Conservation (phyloP, 495 filamentous ascomycete genomes). For the Trypethelium eluteriae region DNA sequence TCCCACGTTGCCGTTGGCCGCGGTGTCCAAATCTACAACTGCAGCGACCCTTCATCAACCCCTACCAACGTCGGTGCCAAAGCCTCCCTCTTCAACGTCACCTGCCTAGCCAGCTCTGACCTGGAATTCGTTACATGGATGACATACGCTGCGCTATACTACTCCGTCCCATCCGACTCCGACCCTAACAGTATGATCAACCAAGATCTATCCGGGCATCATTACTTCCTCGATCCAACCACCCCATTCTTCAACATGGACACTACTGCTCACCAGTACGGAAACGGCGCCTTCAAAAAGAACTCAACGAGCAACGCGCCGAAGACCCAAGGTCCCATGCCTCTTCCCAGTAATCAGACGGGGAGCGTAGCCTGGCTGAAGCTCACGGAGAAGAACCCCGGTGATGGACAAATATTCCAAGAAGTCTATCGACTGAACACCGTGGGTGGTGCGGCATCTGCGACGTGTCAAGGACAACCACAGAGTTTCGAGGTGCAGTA, state of each 20-base stretch:
- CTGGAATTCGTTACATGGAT: slow-evolving; percentile 54
- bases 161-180: slow-evolving; percentile 35
- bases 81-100: slow-evolving; percentile 80
- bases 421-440: slow-evolving; percentile 77
- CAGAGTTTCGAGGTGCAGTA: slow-evolving; percentile 66
- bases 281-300: slow-evolving; percentile 55
- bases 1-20: slow-evolving; percentile 78
- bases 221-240: slow-evolving; percentile 61
- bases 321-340: slow-evolving; percentile 40
- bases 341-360: slow-evolving; percentile 40
- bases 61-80: slow-evolving; percentile 67
- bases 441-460: slow-evolving; percentile 68
- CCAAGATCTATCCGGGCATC: slow-evolving; percentile 61
- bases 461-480: slow-evolving; percentile 61
- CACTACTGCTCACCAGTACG: slow-evolving; percentile 44
- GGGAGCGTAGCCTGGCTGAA: slow-evolving; percentile 71
- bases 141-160: slow-evolving; percentile 50
- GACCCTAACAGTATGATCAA: slow-evolving; percentile 43
- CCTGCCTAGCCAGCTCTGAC: slow-evolving; percentile 63
- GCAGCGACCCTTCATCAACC: slow-evolving; percentile 46
- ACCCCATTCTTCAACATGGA: slow-evolving; percentile 76
- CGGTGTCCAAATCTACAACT: slow-evolving; percentile 91
- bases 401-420: slow-evolving; percentile 50
- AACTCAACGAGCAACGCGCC: slow-evolving; percentile 50
- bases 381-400: slow-evolving; percentile 27